phyloP scores from a whole-genome alignment of 2,329 filamentous ascomycete genomes.

The Gaeumannomyces tritici region DNA sequence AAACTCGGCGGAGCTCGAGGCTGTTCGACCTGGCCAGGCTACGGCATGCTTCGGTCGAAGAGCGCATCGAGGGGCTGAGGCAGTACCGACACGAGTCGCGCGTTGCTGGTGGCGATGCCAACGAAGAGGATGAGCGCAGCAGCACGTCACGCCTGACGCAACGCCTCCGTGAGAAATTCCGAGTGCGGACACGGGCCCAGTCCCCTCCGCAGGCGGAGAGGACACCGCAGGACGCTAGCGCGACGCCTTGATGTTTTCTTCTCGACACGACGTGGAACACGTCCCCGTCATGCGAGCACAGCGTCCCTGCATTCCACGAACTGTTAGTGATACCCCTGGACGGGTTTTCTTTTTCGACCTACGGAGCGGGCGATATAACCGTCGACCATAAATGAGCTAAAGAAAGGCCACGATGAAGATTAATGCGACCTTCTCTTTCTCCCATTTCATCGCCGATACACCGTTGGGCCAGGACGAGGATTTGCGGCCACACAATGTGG shows the following conservation, averaged over 20 bases:
- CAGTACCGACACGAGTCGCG: constrained; percentile 32
- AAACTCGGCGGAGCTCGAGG: constrained; percentile 33
- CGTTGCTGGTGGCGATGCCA: constrained; percentile 12
- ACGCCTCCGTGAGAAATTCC: constrained; percentile 43
- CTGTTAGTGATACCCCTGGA: background rate
- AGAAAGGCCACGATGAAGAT: too few species aligned
- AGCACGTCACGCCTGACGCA: constrained; percentile 35
- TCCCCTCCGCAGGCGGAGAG: constrained; percentile 5
- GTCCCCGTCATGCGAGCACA: background rate
- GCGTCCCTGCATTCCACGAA: background rate
- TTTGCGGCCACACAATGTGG: too few species aligned
- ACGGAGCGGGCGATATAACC: too few species aligned
- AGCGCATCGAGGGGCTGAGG: constrained; percentile 51
- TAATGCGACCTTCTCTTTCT: too few species aligned
- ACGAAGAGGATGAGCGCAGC: constrained; percentile 23
- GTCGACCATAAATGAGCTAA: too few species aligned
- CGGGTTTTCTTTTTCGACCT: background rate
- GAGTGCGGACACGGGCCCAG: constrained; percentile 38
- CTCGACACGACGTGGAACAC: background rate
- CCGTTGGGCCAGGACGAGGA: too few species aligned
- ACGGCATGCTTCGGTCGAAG: constrained; percentile 48
- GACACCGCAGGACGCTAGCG: background rate
- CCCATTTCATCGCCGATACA: too few species aligned
- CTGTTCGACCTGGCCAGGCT: constrained; percentile 47
- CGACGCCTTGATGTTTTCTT: too few species aligned